These are phyloP conservation scores for Zymoseptoria brevis DNA, from an alignment of 2,329 filamentous ascomycete genomes.

Conservation along the genomic window DNA sequence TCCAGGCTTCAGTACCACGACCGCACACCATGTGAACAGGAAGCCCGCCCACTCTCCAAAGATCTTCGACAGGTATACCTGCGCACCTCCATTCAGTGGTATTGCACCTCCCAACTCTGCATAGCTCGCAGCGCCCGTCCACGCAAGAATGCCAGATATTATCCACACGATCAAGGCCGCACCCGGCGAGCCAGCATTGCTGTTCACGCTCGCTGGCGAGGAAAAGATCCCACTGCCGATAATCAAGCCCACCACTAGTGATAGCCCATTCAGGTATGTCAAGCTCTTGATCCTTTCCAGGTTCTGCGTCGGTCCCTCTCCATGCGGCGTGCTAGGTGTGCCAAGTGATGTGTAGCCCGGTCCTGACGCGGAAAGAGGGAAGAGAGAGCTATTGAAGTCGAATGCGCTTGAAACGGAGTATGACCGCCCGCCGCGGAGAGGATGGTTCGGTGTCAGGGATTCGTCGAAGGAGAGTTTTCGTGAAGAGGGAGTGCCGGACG, in stretches of 20 bases:
- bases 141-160: constrained; percentile 83
- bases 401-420: constrained; percentile 91
- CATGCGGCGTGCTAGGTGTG: constrained; percentile 52
- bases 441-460: constrained; percentile 27
- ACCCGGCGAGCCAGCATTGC: constrained; percentile 82
- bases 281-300: constrained; percentile 93
- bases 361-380: constrained; percentile 75
- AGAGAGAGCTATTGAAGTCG: constrained; percentile 88
- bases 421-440: constrained; percentile 35
- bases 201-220: constrained; percentile 85
- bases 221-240: constrained; percentile 97
- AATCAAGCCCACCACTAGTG: constrained; percentile 82
- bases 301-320: constrained; percentile 41
- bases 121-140: constrained; percentile 92
- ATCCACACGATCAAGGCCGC: constrained; percentile 87
- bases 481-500: constrained; percentile 78
- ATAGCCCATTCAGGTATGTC: constrained; percentile 89
- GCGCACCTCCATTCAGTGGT: constrained; percentile 86
- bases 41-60: constrained; percentile 91
- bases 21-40: constrained; percentile 91
- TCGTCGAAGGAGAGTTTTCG: constrained; percentile 81
- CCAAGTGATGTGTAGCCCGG: constrained; percentile 77
- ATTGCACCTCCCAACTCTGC: constrained; percentile 94
- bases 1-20: constrained; percentile 88
- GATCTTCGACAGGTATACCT: constrained; percentile 91